These are phyloP conservation scores for Vigna unguiculata DNA, from an alignment of 306 rosid genomes.

Conservation along the genomic window DNA sequence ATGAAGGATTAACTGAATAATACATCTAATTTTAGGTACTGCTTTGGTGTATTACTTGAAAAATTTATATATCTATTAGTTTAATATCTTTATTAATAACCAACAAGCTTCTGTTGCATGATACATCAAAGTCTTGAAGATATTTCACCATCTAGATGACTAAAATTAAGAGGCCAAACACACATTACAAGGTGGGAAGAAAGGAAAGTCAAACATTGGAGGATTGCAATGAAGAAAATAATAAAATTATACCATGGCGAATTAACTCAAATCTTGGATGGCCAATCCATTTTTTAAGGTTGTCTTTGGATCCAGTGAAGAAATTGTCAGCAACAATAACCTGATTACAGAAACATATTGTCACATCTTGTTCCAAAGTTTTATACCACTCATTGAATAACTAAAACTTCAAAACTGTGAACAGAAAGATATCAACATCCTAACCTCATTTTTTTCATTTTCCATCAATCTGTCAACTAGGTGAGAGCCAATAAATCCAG, in stretches of 20 bases:
- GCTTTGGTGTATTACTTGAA: not conserved
- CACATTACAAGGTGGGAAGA: not conserved
- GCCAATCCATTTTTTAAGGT: constrained; percentile 89
- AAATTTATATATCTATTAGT: too few relatives aligned
- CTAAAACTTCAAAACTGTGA: constrained; percentile 22
- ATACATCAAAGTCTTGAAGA: not conserved
- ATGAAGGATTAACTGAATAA: not conserved
- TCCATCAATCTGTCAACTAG: constrained; percentile 89
- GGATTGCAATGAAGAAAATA: not conserved
- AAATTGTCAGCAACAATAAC: constrained; percentile 89
- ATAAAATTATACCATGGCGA: constrained; percentile 75
- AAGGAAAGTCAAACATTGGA: constrained; percentile 4
- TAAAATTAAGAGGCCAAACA: constrained; percentile 28
- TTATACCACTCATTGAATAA: constrained; percentile 12
- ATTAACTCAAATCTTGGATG: constrained; percentile 96
- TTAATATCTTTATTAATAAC: not conserved
- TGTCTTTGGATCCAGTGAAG: constrained; percentile 95
- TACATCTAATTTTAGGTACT: not conserved
- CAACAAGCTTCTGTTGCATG: not conserved
- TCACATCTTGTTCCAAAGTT: constrained; percentile 17
- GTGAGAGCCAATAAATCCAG: constrained; percentile 98
- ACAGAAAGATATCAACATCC: constrained; percentile 23
- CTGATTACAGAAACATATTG: constrained; percentile 49
- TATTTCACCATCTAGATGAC: not conserved
- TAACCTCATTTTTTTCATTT: constrained; percentile 90